These are phyloP conservation scores for Schizochytrium sp. DNA, from an alignment of 108 stramenopile genomes.

Conservation along the genomic window DNA sequence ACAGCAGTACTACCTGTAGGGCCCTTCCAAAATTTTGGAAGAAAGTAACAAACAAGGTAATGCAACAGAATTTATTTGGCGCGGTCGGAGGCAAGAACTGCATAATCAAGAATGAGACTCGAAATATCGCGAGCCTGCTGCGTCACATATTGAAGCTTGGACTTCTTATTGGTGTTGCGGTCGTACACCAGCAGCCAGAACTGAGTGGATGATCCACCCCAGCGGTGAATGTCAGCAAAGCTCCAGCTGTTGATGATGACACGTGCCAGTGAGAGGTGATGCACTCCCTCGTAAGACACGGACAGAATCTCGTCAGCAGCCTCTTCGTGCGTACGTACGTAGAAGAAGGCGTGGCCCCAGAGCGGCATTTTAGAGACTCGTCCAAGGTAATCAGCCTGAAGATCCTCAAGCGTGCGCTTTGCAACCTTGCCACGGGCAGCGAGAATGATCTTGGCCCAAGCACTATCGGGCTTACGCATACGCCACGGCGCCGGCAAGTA, in stretches of 20 bases:
- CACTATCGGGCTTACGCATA: conserved; percentile 62
- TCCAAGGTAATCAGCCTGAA: conserved; percentile 69
- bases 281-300: conserved; percentile 75
- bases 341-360: conserved; percentile 79
- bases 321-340: conserved; percentile 66
- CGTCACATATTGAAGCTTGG: conserved; percentile 72
- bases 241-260: conserved; percentile 69
- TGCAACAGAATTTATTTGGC: background rate
- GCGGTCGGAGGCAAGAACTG: conserved; percentile 11
- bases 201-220: conserved; percentile 75
- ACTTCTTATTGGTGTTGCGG: conserved; percentile 68
- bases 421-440: conserved; percentile 69
- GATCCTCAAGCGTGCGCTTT: conserved; percentile 67
- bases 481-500: conserved; percentile 76
- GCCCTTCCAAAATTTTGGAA: background rate
- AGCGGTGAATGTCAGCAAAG: conserved; percentile 78
- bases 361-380: conserved; percentile 64
- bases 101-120: conserved; percentile 76
- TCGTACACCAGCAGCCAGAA: conserved; percentile 77
- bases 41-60: conserved; percentile 25
- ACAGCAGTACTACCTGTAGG: too few relatives aligned
- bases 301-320: conserved; percentile 72
- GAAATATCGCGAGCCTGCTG: conserved; percentile 79
- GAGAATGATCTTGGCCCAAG: conserved; percentile 71
- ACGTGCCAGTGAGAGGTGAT: conserved; percentile 54